Conservation (phyloP, 805 yeast species). For the Wickerhamomyces sydowiorum region DNA sequence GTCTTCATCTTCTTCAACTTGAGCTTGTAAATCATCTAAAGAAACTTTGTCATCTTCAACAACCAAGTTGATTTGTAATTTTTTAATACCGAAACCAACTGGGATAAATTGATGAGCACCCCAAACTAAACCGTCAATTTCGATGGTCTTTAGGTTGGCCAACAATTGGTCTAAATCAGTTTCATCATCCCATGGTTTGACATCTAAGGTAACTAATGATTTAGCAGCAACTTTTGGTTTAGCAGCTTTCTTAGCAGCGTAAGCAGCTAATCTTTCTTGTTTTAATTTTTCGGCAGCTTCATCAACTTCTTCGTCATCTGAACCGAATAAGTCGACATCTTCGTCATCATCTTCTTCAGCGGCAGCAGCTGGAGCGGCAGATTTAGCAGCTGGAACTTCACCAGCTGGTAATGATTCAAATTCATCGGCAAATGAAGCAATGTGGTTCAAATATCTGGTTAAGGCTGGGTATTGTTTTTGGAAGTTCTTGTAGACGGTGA, state of each 20-base stretch:
- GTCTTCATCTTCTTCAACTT: conserved; percentile 88
- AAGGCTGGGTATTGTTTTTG: conserved; percentile 88
- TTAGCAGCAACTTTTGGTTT: conserved; percentile 98
- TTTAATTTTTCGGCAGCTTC: conserved; percentile 96
- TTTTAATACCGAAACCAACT: conserved; percentile 99
- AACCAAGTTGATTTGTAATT: conserved; percentile 97
- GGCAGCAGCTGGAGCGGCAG: conserved; percentile 51
- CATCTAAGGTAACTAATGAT: conserved; percentile 93
- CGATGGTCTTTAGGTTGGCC: conserved; percentile 79
- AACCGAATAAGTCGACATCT: conserved; percentile 91
- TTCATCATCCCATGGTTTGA: conserved; percentile 99
- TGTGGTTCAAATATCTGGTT: conserved; percentile 98
- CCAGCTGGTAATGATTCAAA: conserved; percentile 80
- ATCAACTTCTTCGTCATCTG: conserved; percentile 87
- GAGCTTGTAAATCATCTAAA: conserved; percentile 77
- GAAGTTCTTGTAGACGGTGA: conserved; percentile 89
- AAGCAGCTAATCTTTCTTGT: conserved; percentile 96
- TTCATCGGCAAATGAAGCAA: conserved; percentile 87
- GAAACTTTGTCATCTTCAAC: conserved; percentile 97
- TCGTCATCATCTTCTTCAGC: conserved; percentile 78
- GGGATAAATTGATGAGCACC: conserved; percentile 97
- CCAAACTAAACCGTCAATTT: conserved; percentile 93
- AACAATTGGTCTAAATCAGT: conserved; percentile 88
- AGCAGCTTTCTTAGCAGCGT: conserved; percentile 95
- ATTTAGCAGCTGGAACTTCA: conserved; percentile 30